These are phyloP conservation scores for Pyrenochaeta sp. DNA, from an alignment of 2,329 filamentous ascomycete genomes.

Conservation along the genomic window DNA sequence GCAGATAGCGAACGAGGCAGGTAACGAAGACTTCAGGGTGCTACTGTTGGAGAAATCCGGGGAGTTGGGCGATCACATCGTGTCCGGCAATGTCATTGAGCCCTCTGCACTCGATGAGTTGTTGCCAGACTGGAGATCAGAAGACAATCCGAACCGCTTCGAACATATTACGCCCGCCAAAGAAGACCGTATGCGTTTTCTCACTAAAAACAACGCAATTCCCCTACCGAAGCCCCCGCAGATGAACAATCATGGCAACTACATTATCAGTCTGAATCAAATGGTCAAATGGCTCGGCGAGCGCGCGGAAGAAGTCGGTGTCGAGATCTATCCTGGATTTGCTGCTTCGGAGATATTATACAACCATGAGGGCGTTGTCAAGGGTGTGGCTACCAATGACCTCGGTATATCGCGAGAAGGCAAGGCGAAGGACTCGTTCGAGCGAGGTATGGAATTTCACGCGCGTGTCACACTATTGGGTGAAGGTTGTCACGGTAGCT, in stretches of 20 bases:
- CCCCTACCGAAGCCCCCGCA: constrained; percentile 90
- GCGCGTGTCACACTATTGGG: constrained; percentile 89
- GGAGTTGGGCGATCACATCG: constrained; percentile 91
- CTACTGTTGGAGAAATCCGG: constrained; percentile 93
- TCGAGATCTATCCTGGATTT: constrained; percentile 96
- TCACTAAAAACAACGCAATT: constrained; percentile 81
- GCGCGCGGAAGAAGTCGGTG: constrained; percentile 92
- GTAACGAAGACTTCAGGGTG: constrained; percentile 95
- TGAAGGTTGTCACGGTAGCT: constrained; percentile 93
- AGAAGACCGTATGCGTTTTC: constrained; percentile 88
- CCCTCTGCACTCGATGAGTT: constrained; percentile 88
- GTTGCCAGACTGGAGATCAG: constrained; percentile 90
- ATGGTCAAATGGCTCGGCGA: constrained; percentile 96
- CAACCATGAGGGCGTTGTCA: constrained; percentile 83
- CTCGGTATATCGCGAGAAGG: constrained; percentile 83
- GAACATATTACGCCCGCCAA: constrained; percentile 85
- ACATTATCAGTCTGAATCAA: constrained; percentile 94
- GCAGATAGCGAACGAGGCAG: constrained; percentile 91
- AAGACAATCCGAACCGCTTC: constrained; percentile 88
- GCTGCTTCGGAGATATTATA: constrained; percentile 94
- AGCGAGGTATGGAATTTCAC: constrained; percentile 98
- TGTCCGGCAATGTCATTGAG: constrained; percentile 95
- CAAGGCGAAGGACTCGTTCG: constrained; percentile 87
- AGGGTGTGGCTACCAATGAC: constrained; percentile 95
- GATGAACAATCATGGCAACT: constrained; percentile 98